Evolutionary conservation across 1,284 basidiomycete genomes (phyloP), one percentile per base, ranked within the genome.

Genomic region (Ustilago vetiveriae): DNA sequence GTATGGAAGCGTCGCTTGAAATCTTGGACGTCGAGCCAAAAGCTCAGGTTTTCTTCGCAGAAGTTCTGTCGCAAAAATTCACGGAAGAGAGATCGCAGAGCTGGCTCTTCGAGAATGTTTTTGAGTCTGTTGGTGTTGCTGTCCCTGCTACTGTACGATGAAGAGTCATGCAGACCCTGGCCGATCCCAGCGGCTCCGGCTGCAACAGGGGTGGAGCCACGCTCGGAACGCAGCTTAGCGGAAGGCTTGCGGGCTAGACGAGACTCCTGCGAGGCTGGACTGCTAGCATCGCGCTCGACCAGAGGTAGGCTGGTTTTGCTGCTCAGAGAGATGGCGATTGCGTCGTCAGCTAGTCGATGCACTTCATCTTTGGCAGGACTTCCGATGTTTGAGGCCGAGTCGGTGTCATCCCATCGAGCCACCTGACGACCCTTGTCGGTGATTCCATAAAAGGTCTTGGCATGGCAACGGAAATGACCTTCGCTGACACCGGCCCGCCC

Each of bases 1-100:
- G 93, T 97, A 80, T 89, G 90, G 85, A 98, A 98, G 76, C 94
- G 90, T 74, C 90, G 88, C 85, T 94, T 94, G 85, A 98, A 96
- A 81, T 98, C 95, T 82, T 94, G 88, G 1, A 97, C 95, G 78
- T 98, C 96, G 51, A 98, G 83, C 91, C 94, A 98, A 85, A 97
- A 98, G 42, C 90, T 90, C 73, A 98, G 84, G 81, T 98, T 98
- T 86, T 98, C 95, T 82, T 98, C 95, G 84, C 94, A 98, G 82
- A 97, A 97, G 83, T 97, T 97, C 47, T 88, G 87, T 38, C 92
- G 88, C 52, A 98, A 84, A 85, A 95, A 96, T 69, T 98, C 95
- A 57, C 95, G 89, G 87, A 98, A 98, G 38, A 97, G 85, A 3
- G 88, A 88, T 13, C 95, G 88, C 27, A 96, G 85, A 22, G 90